These are phyloP conservation scores for Ilex paraguariensis DNA, from an alignment of 305 asterid genomes.

Conservation along the genomic window DNA sequence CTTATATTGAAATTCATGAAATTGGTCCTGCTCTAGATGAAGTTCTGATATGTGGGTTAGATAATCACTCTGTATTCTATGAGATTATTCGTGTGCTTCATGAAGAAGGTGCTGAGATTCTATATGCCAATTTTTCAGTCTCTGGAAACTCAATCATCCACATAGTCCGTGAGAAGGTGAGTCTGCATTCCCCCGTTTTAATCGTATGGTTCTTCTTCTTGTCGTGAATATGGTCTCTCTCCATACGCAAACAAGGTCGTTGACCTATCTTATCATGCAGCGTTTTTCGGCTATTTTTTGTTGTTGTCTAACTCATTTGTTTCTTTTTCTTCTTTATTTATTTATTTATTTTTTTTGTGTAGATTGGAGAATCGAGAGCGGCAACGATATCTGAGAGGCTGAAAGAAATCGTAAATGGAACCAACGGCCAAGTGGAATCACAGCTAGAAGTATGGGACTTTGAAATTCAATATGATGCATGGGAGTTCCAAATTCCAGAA, in stretches of 20 bases:
- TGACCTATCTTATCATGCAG: too few relatives aligned
- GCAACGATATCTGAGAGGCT: constrained; percentile 19
- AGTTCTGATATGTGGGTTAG: constrained; percentile 23
- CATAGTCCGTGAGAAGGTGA: constrained; percentile 32
- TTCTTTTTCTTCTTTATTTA: not conserved
- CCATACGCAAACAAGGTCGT: too few relatives aligned
- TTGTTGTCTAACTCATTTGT: too few relatives aligned
- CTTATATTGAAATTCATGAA: constrained; percentile 35
- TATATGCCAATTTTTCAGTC: constrained; percentile 30
- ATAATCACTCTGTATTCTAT: constrained; percentile 25
- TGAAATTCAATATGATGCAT: constrained; percentile 26
- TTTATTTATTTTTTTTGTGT: constrained; percentile 1
- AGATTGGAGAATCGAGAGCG: constrained; percentile 24
- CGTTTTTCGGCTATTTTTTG: too few relatives aligned
- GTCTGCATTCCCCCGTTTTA: not conserved
- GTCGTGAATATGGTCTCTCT: too few relatives aligned
- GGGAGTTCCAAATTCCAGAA: constrained; percentile 18
- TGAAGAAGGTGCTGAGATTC: constrained; percentile 35
- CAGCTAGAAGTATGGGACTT: constrained; percentile 30
- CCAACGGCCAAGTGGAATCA: constrained; percentile 24
- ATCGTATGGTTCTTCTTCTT: too few relatives aligned
- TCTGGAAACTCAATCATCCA: constrained; percentile 41
- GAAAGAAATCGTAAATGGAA: constrained; percentile 29
- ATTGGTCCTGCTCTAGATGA: constrained; percentile 40
- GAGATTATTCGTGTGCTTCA: constrained; percentile 25